Base-by-base conservation (phyloP, 1,284 basidiomycete species). In the Ustilago sp. region DNA sequence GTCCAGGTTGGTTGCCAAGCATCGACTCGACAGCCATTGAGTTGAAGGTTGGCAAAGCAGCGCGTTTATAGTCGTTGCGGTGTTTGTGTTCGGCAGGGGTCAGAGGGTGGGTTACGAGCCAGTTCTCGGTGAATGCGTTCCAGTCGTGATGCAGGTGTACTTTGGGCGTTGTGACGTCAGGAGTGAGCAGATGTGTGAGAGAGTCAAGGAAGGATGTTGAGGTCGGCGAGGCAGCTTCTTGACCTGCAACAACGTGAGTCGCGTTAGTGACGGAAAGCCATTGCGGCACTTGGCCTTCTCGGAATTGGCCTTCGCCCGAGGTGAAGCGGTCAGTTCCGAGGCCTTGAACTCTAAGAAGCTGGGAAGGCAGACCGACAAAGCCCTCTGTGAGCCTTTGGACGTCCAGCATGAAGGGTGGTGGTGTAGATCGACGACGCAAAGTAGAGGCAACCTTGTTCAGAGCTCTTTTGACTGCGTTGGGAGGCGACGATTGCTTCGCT, bases 61-160 rank as follows among this genome's bases (percentile, higher is more conserved):
- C 55, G n/a, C 59, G 68, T 38, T 68, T 68, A 47, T 74, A 80
- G 12, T 66, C 39, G 43, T 59, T 51, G n/a, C 64, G 55, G 4
- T 51, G 51, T 53, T 58, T 31, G 23, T 41, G 52, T 28, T 70
- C 57, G 4, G 51, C 54, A 0, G 38, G 36, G 17, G 56, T 74
- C n/a, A 32, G 5, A 4, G 69, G 56, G 5, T 55, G 23, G 1
- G 63, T 59, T 32, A 70, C 50, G 12, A 71, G 62, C 71, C 72
- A 76, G 38, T 68, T 73, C 51, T 70, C 62, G 13, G 45, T 68
- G 64, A 72, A 79, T 9, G 67, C 31, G 35, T 73, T 70, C 80
- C 80, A 80, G 64, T 82, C 76, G 65, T 82, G 79, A 45, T 82
- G 80, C 34, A 80, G 51, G 17, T 71, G 76, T 8, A 79, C 62